phyloP scores from a whole-genome alignment of 208 protist genomes.

The Wallacemonas sp. region DNA sequence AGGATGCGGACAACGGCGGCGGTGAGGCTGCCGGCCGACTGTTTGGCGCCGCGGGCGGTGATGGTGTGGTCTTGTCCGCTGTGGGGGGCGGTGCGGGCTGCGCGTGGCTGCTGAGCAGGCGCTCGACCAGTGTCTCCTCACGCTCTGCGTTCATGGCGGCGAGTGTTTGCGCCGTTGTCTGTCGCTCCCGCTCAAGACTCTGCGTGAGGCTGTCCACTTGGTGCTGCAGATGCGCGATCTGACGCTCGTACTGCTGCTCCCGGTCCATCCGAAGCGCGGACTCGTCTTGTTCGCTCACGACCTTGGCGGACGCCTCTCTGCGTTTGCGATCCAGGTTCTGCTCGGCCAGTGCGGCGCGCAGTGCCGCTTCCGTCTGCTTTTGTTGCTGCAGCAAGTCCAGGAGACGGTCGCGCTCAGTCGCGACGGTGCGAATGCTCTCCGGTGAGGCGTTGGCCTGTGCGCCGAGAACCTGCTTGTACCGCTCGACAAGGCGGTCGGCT shows the following conservation, averaged over 20 bases:
- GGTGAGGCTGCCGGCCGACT: too few species aligned
- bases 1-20: too few species aligned
- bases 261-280: constrained; percentile 33
- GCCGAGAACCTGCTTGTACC: constrained; percentile 32
- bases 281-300: constrained; percentile 16
- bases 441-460: not conserved
- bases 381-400: constrained; percentile 52
- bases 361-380: constrained; percentile 29
- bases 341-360: constrained; percentile 37
- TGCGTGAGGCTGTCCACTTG: constrained; percentile 20
- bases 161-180: constrained; percentile 1
- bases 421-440: constrained; percentile 15
- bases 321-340: constrained; percentile 21
- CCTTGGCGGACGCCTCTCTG: not conserved
- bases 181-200: constrained; percentile 11
- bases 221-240: constrained; percentile 13
- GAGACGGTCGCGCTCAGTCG: constrained; percentile 55
- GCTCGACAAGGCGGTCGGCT: constrained; percentile 27
- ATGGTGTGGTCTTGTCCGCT: not conserved
- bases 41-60: too few species aligned
- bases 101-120: constrained; percentile 1
- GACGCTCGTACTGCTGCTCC: constrained; percentile 14
- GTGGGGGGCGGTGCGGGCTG: not conserved
- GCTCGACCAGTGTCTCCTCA: constrained; percentile 22
- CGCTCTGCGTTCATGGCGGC: constrained; percentile 24